Evolutionary conservation across 2,329 filamentous ascomycete species (phyloP).

Genomic region (Neonectria ditissima): DNA sequence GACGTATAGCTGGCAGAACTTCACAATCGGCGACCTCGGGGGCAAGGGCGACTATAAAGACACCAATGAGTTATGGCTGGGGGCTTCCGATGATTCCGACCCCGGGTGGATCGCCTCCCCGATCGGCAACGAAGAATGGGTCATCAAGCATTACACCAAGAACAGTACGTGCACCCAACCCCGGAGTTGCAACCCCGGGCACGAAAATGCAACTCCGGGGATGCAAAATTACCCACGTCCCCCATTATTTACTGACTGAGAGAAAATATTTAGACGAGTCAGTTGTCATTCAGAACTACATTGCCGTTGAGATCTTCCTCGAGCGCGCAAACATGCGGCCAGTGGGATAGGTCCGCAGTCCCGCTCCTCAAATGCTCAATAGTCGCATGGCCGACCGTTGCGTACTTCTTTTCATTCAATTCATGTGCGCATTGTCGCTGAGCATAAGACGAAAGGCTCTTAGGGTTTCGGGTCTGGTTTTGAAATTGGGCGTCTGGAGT

Average conservation of each 20-base stretch:
- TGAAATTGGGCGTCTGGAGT: constrained; percentile 1
- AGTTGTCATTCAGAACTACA: constrained; percentile 20
- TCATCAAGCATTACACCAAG: constrained; percentile 30
- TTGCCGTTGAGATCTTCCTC: constrained; percentile 24
- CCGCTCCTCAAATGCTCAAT: neutral
- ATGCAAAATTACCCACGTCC: neutral
- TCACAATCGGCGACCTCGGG: constrained; percentile 6
- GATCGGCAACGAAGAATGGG: constrained; percentile 8
- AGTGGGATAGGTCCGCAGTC: neutral
- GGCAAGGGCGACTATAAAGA: neutral
- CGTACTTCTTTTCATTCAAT: neutral
- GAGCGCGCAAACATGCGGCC: constrained; percentile 2
- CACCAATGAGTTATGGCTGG: constrained; percentile 18
- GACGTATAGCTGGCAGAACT: constrained; percentile 25
- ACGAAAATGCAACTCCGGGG: neutral
- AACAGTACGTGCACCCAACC: constrained; percentile 18
- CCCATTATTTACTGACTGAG: neutral
- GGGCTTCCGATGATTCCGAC: neutral
- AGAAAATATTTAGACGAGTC: constrained; percentile 6
- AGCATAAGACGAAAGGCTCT: constrained; percentile 1
- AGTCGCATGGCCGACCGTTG: neutral
- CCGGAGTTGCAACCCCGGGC: neutral
- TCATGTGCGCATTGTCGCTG: constrained; percentile 6
- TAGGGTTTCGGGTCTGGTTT: neutral
- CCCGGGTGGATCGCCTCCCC: constrained; percentile 33